Percentiles rank a stretch among this genome's conserved stretches.
phyloP scores from a whole-genome alignment of 1,284 basidiomycete genomes.

The Wolfiporia cocos region DNA sequence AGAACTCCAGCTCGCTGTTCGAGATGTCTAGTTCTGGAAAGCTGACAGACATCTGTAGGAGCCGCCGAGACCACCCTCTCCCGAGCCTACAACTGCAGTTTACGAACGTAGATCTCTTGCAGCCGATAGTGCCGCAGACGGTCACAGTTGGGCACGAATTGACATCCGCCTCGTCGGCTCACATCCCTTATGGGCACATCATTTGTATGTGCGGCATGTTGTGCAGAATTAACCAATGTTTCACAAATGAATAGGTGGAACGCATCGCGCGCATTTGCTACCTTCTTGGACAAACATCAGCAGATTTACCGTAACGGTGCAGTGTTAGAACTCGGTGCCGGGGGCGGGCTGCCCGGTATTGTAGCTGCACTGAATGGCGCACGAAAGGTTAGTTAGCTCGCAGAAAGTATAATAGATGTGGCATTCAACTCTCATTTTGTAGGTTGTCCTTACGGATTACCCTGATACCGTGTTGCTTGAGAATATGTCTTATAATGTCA shows the following conservation, averaged over 20 bases:
- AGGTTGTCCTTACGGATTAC: slow-evolving; percentile 90
- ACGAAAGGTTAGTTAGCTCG: slow-evolving; percentile 38
- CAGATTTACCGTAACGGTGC: slow-evolving; percentile 36
- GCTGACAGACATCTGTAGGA: slow-evolving; percentile 24
- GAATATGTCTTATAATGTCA: slow-evolving; percentile 73
- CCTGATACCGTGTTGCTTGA: slow-evolving; percentile 78
- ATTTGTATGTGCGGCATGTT: slow-evolving; percentile 76
- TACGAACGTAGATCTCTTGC: slow-evolving; percentile 34
- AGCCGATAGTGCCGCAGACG: slow-evolving; percentile 4
- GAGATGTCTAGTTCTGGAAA: neutral
- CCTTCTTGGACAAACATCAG: slow-evolving; percentile 59
- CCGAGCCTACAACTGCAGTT: slow-evolving; percentile 44
- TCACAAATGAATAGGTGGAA: slow-evolving; percentile 64
- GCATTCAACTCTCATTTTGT: neutral
- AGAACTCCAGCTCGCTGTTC: neutral
- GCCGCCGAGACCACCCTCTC: slow-evolving; percentile 50
- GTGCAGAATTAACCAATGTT: neutral
- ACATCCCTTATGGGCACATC: slow-evolving; percentile 90
- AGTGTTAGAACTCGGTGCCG: slow-evolving; percentile 91
- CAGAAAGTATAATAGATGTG: too few species aligned
- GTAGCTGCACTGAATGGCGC: slow-evolving; percentile 70
- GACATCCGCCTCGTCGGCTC: slow-evolving; percentile 76
- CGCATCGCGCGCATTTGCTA: slow-evolving; percentile 70
- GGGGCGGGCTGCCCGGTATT: slow-evolving; percentile 83
- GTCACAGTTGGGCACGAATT: slow-evolving; percentile 39